Percentiles rank a stretch among this genome's conserved stretches.
Evolutionary conservation across 2,329 filamentous ascomycete genomes (phyloP).

Genomic region (Microsporum canis): DNA sequence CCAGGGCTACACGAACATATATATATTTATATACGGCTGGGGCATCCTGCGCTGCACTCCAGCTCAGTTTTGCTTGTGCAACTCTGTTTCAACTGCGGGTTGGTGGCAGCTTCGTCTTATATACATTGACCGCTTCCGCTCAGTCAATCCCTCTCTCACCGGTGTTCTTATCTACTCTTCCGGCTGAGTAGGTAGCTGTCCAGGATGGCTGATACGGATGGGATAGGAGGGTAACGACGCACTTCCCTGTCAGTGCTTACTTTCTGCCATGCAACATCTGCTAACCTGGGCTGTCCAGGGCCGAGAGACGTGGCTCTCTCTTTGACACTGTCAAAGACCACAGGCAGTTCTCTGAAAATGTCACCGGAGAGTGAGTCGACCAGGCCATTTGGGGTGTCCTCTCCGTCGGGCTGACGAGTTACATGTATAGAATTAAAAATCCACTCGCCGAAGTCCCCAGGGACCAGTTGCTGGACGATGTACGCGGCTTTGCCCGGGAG

Average conservation of each 20-base stretch:
- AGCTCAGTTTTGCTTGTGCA: background rate
- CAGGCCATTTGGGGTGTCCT: background rate
- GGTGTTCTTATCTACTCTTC: too few species aligned
- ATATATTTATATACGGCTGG: background rate
- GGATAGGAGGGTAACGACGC: background rate
- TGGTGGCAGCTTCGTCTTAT: background rate
- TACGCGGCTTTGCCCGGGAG: constrained; percentile 38
- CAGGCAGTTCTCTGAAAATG: constrained; percentile 21
- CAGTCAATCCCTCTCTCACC: background rate
- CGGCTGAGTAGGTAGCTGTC: background rate
- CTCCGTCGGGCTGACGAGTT: background rate
- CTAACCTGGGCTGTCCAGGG: background rate
- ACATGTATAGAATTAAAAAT: constrained; percentile 26
- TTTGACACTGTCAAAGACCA: constrained; percentile 11
- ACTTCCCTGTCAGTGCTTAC: background rate
- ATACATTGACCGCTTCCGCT: background rate
- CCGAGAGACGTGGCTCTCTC: constrained; percentile 11
- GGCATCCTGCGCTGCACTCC: background rate
- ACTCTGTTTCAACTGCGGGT: background rate
- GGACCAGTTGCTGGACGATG: constrained; percentile 22
- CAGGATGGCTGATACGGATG: background rate
- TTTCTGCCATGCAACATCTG: background rate
- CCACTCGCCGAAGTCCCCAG: constrained; percentile 24
- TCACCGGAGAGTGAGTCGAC: constrained; percentile 24
- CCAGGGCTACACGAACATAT: background rate